Conservation (phyloP, 805 yeast species). For the Myxozyma melibiosi region DNA sequence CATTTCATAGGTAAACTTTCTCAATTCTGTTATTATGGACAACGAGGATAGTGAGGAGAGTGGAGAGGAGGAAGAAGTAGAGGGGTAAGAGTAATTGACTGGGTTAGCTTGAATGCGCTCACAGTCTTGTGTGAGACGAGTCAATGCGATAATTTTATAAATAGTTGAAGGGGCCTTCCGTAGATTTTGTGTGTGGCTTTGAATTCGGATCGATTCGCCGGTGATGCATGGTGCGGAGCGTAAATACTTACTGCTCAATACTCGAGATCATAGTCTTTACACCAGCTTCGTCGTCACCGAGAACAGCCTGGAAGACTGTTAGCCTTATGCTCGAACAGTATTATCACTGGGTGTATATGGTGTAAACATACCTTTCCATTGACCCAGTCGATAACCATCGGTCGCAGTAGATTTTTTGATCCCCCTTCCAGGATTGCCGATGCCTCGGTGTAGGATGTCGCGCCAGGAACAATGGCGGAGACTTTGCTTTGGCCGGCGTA, state of each 20-base stretch:
- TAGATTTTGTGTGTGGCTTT: too few species aligned
- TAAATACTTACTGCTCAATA: constrained; percentile 4
- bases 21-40: constrained; percentile 18
- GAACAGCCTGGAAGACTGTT: constrained; percentile 24
- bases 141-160: too few species aligned
- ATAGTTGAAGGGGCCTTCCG: too few species aligned
- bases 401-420: constrained; percentile 19
- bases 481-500: constrained; percentile 28
- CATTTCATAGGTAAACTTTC: constrained; percentile 7
- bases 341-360: neutral
- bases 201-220: too few species aligned
- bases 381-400: constrained; percentile 35
- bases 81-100: neutral
- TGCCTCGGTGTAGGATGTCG: constrained; percentile 24
- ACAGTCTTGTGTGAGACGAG: too few species aligned
- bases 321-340: too few species aligned
- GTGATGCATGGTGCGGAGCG: neutral
- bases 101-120: too few species aligned
- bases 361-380: constrained; percentile 28
- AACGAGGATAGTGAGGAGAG: constrained; percentile 14
- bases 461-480: constrained; percentile 29
- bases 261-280: constrained; percentile 27
- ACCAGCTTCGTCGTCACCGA: constrained; percentile 32
- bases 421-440: constrained; percentile 21
- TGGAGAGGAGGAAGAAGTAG: constrained; percentile 9